These are phyloP conservation scores for Neurospora sp. DNA, from an alignment of 495 filamentous ascomycete species.

Conservation along the genomic window DNA sequence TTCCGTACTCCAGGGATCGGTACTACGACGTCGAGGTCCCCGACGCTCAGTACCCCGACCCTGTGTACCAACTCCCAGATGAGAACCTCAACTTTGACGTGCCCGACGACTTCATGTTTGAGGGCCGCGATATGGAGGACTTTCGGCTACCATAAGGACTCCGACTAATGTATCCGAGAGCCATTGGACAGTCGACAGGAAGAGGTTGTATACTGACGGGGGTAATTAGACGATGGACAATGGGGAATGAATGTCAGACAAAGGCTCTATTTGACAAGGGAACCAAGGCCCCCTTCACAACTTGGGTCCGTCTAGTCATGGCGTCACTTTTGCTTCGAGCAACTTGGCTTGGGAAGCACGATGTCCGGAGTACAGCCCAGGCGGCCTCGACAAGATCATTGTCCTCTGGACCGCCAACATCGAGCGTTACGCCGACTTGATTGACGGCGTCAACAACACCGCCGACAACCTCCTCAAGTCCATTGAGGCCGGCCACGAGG, in stretches of 20 bases:
- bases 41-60: background rate
- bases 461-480: conserved; percentile 85
- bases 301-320: background rate
- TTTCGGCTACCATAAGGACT: background rate
- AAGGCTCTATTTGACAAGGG: background rate
- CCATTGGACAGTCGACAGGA: background rate
- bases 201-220: background rate
- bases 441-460: conserved; percentile 89
- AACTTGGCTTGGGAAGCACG: background rate
- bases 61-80: background rate
- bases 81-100: background rate
- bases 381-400: conserved; percentile 83
- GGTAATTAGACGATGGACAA: background rate
- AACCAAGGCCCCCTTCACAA: background rate
- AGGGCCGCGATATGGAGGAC: background rate
- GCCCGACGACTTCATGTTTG: background rate
- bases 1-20: background rate
- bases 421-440: conserved; percentile 84
- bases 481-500: conserved; percentile 75
- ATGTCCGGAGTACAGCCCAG: background rate
- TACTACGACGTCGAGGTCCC: background rate
- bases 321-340: background rate
- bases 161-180: background rate
- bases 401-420: conserved; percentile 99
- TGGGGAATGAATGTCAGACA: background rate